A percentile compares a stretch with the other conserved stretches of the same genome.
Conservation (phyloP, 495 filamentous ascomycete species). For the Amniculicola lignicola region DNA sequence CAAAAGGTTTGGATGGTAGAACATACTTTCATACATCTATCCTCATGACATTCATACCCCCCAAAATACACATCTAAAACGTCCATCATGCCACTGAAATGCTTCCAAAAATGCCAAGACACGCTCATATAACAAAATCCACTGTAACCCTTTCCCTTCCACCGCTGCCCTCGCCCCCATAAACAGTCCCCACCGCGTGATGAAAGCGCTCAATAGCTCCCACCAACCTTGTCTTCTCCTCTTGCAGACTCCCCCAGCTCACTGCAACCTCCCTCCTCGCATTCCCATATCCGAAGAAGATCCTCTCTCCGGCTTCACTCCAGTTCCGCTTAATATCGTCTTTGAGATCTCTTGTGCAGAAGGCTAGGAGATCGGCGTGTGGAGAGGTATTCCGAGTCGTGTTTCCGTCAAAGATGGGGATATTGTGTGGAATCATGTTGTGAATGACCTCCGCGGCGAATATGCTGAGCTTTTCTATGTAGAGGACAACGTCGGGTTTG, state of each 20-base stretch:
- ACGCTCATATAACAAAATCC: constrained; percentile 3
- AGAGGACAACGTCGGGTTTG: constrained; percentile 5
- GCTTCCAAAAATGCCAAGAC: not conserved
- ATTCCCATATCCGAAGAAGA: constrained; percentile 41
- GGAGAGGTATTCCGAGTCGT: not conserved
- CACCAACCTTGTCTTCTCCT: constrained; percentile 34
- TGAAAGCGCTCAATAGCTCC: constrained; percentile 30
- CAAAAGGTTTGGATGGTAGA: no score
- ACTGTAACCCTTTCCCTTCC: not conserved
- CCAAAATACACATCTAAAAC: not conserved
- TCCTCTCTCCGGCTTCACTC: constrained; percentile 37
- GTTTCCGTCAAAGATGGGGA: constrained; percentile 2
- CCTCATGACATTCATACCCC: no score
- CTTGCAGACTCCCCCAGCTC: constrained; percentile 36
- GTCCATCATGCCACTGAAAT: no score
- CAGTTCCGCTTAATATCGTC: constrained; percentile 39
- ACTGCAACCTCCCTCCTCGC: constrained; percentile 40
- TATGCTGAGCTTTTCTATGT: constrained; percentile 17
- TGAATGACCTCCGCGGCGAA: constrained; percentile 13
- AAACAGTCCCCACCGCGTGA: not conserved
- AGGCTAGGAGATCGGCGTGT: constrained; percentile 31
- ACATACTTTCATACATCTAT: no score
- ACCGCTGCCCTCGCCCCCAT: not conserved
- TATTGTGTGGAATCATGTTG: not conserved
- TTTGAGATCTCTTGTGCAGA: constrained; percentile 36